Conservation (phyloP, 75 land plant genomes). For the Ceratopteris richardii region DNA sequence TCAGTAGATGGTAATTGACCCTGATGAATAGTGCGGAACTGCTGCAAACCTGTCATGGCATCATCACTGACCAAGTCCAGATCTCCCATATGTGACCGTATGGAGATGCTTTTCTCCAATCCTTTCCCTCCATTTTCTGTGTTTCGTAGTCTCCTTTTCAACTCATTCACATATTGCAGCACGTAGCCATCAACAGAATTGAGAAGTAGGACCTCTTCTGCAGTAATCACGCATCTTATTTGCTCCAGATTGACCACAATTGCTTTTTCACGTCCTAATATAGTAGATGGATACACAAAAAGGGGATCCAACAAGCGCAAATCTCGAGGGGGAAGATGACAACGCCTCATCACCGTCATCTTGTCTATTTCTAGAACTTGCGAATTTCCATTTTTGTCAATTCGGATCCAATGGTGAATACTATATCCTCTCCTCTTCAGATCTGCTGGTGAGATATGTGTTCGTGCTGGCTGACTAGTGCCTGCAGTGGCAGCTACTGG, state of each 20-base stretch:
- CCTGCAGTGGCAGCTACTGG: too few relatives aligned
- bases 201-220: conserved; percentile 78
- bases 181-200: conserved; percentile 60
- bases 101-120: background rate
- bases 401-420: conserved; percentile 67
- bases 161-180: conserved; percentile 55
- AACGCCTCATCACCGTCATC: conserved; percentile 51
- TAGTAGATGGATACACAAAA: conserved; percentile 74
- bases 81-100: background rate
- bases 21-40: background rate
- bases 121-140: conserved; percentile 12
- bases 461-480: background rate
- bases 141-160: conserved; percentile 43
- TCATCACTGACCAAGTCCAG: background rate
- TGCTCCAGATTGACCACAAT: conserved; percentile 85
- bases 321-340: conserved; percentile 71
- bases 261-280: conserved; percentile 71
- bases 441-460: background rate
- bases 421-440: conserved; percentile 66
- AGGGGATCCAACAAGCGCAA: conserved; percentile 72
- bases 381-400: conserved; percentile 50
- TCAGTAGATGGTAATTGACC: conserved; percentile 31
- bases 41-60: conserved; percentile 1
- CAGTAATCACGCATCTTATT: conserved; percentile 75
- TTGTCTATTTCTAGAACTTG: conserved; percentile 56